These are phyloP conservation scores for Mortierella alpina DNA, from an alignment of 192 early-diverging fungal species.

Conservation along the genomic window DNA sequence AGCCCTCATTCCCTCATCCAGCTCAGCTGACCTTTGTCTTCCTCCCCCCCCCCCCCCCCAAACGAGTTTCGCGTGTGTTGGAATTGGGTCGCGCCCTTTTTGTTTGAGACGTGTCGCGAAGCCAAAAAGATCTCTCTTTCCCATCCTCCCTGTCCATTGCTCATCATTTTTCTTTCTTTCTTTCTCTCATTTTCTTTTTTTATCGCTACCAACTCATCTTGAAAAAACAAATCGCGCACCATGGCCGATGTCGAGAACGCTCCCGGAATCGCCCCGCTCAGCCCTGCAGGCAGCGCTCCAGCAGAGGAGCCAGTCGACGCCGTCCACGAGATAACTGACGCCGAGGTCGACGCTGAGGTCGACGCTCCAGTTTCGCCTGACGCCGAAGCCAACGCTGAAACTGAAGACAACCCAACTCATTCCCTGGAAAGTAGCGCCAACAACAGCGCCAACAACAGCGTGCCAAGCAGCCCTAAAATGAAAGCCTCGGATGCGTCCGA, in stretches of 20 bases:
- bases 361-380: neutral
- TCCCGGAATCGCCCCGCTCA: conserved; percentile 31
- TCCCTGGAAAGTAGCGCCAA: neutral
- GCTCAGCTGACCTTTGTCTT: too few species aligned
- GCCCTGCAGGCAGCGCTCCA: conserved; percentile 6
- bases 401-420: neutral
- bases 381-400: neutral
- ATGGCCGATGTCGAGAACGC: conserved; percentile 51
- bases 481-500: too few species aligned
- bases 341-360: neutral
- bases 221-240: conserved; percentile 2
- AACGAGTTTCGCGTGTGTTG: too few species aligned
- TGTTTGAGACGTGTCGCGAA: neutral
- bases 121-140: neutral
- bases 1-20: neutral
- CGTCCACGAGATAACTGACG: neutral
- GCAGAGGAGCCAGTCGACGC: too few species aligned
- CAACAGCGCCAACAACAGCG: conserved; percentile 7
- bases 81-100: too few species aligned
- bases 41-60: too few species aligned
- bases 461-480: too few species aligned
- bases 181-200: too few species aligned
- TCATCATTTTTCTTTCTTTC: conserved; percentile 1
- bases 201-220: too few species aligned
- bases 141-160: conserved; percentile 18